These are phyloP conservation scores for Lumnitzera racemosa DNA, from an alignment of 345 rosid species.

Conservation along the genomic window DNA sequence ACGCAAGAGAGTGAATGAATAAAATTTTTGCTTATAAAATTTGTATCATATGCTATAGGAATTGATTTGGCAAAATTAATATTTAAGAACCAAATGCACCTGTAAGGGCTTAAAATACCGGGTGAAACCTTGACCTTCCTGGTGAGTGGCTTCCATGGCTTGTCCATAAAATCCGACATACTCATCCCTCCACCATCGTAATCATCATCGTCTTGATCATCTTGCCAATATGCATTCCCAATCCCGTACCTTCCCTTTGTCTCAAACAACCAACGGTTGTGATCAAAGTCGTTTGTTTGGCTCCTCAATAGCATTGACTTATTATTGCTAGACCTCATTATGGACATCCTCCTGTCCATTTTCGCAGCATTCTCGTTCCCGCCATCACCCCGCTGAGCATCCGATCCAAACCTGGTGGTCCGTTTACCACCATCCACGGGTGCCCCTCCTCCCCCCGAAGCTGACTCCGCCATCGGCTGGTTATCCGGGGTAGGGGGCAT, in stretches of 20 bases:
- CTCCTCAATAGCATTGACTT: conserved; percentile 81
- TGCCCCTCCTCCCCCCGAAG: conserved; percentile 26
- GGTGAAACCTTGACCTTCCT: conserved; percentile 62
- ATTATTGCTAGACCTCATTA: conserved; percentile 56
- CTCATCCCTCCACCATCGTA: conserved; percentile 40
- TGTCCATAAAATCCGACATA: conserved; percentile 85
- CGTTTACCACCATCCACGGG: conserved; percentile 8
- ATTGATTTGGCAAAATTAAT: too few species aligned
- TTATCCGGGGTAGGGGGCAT: conserved; percentile 97
- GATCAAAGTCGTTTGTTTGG: conserved; percentile 91
- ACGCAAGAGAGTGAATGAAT: too few species aligned
- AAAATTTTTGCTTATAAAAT: neutral
- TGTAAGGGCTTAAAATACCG: conserved; percentile 79
- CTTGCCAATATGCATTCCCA: conserved; percentile 85
- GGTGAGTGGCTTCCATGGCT: conserved; percentile 95
- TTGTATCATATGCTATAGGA: too few species aligned
- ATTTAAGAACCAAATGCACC: conserved; percentile 11
- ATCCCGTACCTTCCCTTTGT: conserved; percentile 63
- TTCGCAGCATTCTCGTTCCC: conserved; percentile 17
- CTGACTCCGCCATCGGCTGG: conserved; percentile 49
- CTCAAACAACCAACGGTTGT: conserved; percentile 90
- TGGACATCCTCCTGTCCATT: conserved; percentile 62
- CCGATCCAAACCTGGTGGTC: conserved; percentile 22
- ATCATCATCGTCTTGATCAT: conserved; percentile 20
- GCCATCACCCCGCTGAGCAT: conserved; percentile 7